Evolutionary conservation across 106 monocot genomes (phyloP), one percentile per base, ranked within the genome.

Genomic region (Posidonia australis): DNA sequence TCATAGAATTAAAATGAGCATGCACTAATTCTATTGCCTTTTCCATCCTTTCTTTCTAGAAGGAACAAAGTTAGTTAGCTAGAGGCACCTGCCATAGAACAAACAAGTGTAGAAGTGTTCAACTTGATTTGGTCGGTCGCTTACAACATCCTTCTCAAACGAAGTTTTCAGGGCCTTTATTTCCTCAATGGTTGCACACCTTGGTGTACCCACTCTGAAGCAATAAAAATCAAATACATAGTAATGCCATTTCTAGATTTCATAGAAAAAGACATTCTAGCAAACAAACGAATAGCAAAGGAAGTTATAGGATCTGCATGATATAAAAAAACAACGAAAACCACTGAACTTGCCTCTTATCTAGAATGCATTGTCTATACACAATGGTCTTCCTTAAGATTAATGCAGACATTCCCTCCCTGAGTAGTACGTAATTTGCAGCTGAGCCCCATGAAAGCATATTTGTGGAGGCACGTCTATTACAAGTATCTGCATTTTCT

Each of bases 11-110:
- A 46, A 90, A 96, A 75, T 80, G 90, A 27, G 55, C 65, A 60
- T 71, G 62, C 48, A 96, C 62, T 5, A 80, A 72, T 71, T 96
- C 96, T 68, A 96, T 82, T 18, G 96, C 76, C 78, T 87, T 90
- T 11, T 96, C 90, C 96, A 96, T 96, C 65, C 73, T 86, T 56
- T 80, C 84, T 80, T 77, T 96, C 96, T 96, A 51, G 66, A 81
- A 69, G 10, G 43, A 21, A 62, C 19, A 1, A 42, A 11, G 0
- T 22, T n/a, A n/a, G n/a, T n/a, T 36, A 31, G 30, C 25, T 31
- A 65, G 48, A 62, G 9, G 25, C 17, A 29, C 41, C 27, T 22
- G 22, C 19, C 0, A 36, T 7, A 48, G 43, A 5, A 49, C 25
- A 28, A 46, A n/a, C 20, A 65, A 25, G 21, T 19, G 10, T 42